These are phyloP conservation scores for Kwoniella shandongensis DNA, from an alignment of 768 basidiomycete genomes.

Conservation along the genomic window DNA sequence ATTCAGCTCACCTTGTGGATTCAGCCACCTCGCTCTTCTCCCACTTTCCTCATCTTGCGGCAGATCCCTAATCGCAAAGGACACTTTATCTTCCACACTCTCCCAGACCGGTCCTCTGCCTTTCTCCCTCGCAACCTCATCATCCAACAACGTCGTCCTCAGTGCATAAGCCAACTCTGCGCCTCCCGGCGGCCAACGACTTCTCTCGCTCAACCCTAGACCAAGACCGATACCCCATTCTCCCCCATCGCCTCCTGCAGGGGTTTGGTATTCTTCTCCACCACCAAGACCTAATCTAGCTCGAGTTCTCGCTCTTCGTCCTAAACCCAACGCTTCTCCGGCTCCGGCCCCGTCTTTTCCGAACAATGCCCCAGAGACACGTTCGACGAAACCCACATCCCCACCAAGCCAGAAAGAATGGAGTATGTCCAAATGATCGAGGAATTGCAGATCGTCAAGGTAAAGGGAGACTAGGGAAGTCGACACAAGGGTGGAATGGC, in stretches of 20 bases:
- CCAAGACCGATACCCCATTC: slow-evolving; percentile 66
- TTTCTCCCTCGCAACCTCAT: slow-evolving; percentile 57
- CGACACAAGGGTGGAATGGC: slow-evolving; percentile 52
- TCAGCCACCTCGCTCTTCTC: slow-evolving; percentile 72
- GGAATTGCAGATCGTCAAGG: slow-evolving; percentile 72
- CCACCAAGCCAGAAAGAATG: slow-evolving; percentile 48
- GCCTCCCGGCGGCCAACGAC: slow-evolving; percentile 83
- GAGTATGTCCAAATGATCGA: slow-evolving; percentile 60
- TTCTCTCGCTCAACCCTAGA: slow-evolving; percentile 67
- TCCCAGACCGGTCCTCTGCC: slow-evolving; percentile 38
- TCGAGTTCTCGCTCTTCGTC: slow-evolving; percentile 45
- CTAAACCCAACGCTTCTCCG: slow-evolving; percentile 36
- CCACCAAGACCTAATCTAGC: slow-evolving; percentile 57
- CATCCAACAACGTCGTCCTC: slow-evolving; percentile 80
- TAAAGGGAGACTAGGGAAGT: slow-evolving; percentile 65
- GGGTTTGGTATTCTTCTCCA: slow-evolving; percentile 40
- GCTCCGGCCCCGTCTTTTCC: slow-evolving; percentile 62
- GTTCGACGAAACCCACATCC: slow-evolving; percentile 62
- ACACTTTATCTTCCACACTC: slow-evolving; percentile 58
- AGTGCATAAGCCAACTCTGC: slow-evolving; percentile 79
- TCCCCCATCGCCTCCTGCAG: slow-evolving; percentile 56
- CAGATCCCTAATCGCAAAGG: slow-evolving; percentile 78
- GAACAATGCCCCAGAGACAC: slow-evolving; percentile 71
- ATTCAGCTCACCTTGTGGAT: slow-evolving; percentile 69
- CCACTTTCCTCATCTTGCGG: slow-evolving; percentile 58